These are phyloP conservation scores for Parietichytrium sp. DNA, from an alignment of 108 stramenopile species.

Conservation along the genomic window DNA sequence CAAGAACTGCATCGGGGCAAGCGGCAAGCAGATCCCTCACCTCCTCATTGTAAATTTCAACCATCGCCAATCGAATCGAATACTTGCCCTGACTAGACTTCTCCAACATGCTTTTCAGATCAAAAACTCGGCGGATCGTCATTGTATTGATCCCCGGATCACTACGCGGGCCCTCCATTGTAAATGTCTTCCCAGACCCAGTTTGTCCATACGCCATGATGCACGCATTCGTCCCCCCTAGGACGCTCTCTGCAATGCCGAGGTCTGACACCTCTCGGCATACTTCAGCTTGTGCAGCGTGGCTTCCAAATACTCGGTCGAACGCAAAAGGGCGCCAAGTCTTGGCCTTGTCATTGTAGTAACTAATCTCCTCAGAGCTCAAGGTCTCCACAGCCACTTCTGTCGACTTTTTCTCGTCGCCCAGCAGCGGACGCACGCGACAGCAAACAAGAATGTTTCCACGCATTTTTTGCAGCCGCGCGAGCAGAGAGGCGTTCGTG, in stretches of 20 bases:
- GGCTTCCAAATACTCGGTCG: conserved; percentile 91
- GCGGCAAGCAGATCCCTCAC: conserved; percentile 64
- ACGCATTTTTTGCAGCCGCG: conserved; percentile 34
- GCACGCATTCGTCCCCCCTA: conserved; percentile 97
- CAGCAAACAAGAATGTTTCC: conserved; percentile 38
- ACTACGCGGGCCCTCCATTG: conserved; percentile 60
- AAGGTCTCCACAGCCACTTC: neutral
- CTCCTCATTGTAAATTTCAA: conserved; percentile 72
- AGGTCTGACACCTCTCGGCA: conserved; percentile 57
- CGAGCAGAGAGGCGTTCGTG: conserved; percentile 21
- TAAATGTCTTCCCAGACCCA: conserved; percentile 64
- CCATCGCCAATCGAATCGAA: conserved; percentile 54
- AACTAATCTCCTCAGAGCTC: neutral
- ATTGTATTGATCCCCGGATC: conserved; percentile 56
- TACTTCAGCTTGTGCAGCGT: conserved; percentile 52
- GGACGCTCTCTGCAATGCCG: conserved; percentile 74
- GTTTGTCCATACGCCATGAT: conserved; percentile 98
- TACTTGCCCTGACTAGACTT: conserved; percentile 32
- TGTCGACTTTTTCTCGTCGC: neutral
- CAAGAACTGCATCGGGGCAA: conserved; percentile 60
- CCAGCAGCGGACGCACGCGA: neutral
- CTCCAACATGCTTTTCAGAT: conserved; percentile 1
- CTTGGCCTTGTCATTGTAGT: conserved; percentile 50
- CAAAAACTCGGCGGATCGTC: conserved; percentile 53
- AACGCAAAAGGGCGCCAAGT: conserved; percentile 66